Base-by-base conservation (phyloP, 1,284 basidiomycete genomes). In the Austroboletus niveus region DNA sequence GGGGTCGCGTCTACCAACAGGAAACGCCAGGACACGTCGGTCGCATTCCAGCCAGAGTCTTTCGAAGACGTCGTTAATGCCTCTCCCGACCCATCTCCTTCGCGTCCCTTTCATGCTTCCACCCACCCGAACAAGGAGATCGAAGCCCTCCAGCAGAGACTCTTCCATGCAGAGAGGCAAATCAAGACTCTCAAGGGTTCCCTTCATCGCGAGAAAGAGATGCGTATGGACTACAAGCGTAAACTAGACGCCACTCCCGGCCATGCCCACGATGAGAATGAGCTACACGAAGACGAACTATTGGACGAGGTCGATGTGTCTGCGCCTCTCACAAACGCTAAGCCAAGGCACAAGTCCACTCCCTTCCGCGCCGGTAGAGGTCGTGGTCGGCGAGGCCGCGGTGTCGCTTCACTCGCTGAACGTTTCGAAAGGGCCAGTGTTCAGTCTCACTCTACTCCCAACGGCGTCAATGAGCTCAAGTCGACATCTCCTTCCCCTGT, bases 141-240 rank as follows among this genome's bases (percentile, higher is more conserved):
- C 42, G 90, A 92, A 61, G 81, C 82, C 0, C 72, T 92, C 20
- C 85, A 90, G 55, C 85, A 90, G 60, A 77, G 85, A 29, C 76
- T 93, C 35, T 85, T 88, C 12, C 90, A 92, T 68, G 88, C 91
- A 8, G 88, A 92, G 63, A 74, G 89, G 49, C 87, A 90, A 62
- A 87, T 94, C 62, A 80, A 77, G 55, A 91, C 89, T 6, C 77
- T 94, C 53, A 88, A 90, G 64, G 81, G 84, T 42, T 85, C 85
- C 2, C 65, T 94, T 43, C 82, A 84, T 63, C 77, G 89, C 52
- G 91, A 93, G 75, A 92, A 92, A 70, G 85, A 88, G 73, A 69
- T 83, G 56, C 79, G 84, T 44, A 80, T 91, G 65, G 83, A 86
- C 53, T 79, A 81, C 61, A 75, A 71, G 59, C 75, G 80, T 52